Evolutionary conservation across 1,139 yeast genomes (phyloP).

Genomic region (Geotrichum restrictum): DNA sequence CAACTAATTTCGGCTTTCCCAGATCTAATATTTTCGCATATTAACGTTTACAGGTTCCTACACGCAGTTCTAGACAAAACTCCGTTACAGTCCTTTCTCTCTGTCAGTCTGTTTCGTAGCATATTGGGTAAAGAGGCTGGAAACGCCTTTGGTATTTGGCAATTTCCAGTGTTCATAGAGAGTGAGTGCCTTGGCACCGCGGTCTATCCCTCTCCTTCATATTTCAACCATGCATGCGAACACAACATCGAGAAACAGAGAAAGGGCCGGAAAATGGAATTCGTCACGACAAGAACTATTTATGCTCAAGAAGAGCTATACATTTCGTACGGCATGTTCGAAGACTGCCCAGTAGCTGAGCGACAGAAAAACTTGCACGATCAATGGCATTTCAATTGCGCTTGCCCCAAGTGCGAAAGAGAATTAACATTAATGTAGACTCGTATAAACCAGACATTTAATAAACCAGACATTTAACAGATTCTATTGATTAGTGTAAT

Average conservation of each 20-base stretch:
- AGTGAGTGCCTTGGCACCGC: conserved; percentile 65
- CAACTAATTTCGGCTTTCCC: conserved; percentile 51
- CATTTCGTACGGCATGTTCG: conserved; percentile 58
- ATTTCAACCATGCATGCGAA: conserved; percentile 61
- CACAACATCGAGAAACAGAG: conserved; percentile 48
- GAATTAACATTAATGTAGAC: conserved; percentile 1
- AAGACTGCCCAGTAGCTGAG: conserved; percentile 43
- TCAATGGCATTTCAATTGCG: conserved; percentile 62
- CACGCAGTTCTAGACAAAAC: conserved; percentile 42
- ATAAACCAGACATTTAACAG: not conserved
- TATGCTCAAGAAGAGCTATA: conserved; percentile 51
- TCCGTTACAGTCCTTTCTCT: conserved; percentile 42
- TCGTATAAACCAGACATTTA: not conserved
- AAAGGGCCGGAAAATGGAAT: conserved; percentile 38
- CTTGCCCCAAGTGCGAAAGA: conserved; percentile 38
- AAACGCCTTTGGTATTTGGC: conserved; percentile 77
- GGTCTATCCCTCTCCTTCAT: conserved; percentile 65
- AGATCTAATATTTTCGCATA: conserved; percentile 49
- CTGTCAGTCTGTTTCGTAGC: conserved; percentile 44
- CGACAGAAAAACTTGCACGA: conserved; percentile 47
- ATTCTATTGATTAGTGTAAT: not conserved
- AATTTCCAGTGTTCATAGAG: conserved; percentile 44
- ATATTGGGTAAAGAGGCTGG: conserved; percentile 62
- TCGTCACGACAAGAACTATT: conserved; percentile 39
- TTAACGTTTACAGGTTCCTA: conserved; percentile 51